Conservation (phyloP, 2,329 filamentous ascomycete genomes). For the Scedosporium minutisporum region DNA sequence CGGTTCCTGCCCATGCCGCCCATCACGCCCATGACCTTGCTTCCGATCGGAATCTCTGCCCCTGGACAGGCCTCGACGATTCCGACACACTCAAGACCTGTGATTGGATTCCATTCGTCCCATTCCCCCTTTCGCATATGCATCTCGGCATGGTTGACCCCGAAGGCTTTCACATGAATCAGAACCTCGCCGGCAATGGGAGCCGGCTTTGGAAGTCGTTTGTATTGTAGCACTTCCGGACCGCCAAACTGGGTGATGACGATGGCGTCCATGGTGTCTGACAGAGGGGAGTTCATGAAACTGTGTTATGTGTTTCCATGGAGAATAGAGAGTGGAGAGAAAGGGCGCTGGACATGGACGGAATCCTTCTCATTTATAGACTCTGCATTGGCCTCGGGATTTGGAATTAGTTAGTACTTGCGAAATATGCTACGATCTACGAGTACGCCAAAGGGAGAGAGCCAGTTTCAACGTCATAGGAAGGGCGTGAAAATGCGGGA, state of each 20-base stretch:
- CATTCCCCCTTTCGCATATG: slow-evolving; percentile 34
- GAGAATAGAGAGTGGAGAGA: too few species aligned
- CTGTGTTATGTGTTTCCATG: too few species aligned
- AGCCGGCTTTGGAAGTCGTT: slow-evolving; percentile 12
- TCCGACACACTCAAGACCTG: slow-evolving; percentile 32
- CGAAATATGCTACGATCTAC: too few species aligned
- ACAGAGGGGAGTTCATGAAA: too few species aligned
- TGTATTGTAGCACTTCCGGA: neutral
- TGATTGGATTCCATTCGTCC: slow-evolving; percentile 27
- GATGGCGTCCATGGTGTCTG: neutral
- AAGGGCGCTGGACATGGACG: too few species aligned
- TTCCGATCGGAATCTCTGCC: slow-evolving; percentile 21
- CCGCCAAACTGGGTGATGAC: neutral
- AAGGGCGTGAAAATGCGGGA: too few species aligned
- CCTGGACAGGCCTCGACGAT: slow-evolving; percentile 24
- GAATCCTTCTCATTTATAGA: too few species aligned
- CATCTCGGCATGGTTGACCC: slow-evolving; percentile 34
- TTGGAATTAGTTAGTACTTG: too few species aligned
- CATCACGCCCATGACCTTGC: slow-evolving; percentile 28
- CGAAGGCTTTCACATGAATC: slow-evolving; percentile 29
- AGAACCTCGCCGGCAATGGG: slow-evolving; percentile 19
- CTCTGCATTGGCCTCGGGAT: too few species aligned
- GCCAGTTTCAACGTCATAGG: too few species aligned
- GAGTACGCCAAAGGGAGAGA: too few species aligned
- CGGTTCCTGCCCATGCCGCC: slow-evolving; percentile 29